Base-by-base conservation (phyloP, 1,139 yeast genomes). In the Lodderomyces elongisporus region DNA sequence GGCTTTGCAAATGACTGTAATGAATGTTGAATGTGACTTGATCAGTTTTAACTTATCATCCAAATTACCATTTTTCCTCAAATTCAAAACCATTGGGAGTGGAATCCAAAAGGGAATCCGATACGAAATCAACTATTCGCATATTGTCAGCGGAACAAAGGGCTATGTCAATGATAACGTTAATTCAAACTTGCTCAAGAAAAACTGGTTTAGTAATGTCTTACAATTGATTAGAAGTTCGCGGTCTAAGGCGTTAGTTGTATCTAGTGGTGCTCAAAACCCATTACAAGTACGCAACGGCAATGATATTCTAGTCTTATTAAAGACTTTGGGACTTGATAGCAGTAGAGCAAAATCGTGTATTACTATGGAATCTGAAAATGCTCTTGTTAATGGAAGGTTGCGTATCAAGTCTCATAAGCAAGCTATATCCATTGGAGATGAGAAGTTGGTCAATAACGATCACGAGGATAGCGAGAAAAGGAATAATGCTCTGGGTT, bases 91-190 rank as follows among this genome's bases (percentile, higher is more conserved):
- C 1, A 70, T 88, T 7, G 84, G 96, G 27, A 77, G 87, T 30
- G 96, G 94, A 1, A 70, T 85, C 13, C 82, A 81, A 14, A 74
- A 83, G 38, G 98, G 98, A 1, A 73, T 88, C 30, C 78, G 78
- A 45, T 74, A 91, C 45, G 98, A 91, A 54, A 70, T 91, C 10
- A 70, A 78, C 36, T 91, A 91, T 54, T 63, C 76, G 12, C 65
- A 76, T 29, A 60, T 80, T 22, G 58, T 75, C 17, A 51, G 62
- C 5, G 66, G 72, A 5, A 58, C 70, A 4, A 56, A 58, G 41
- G 59, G 62, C 41, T 49, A 56, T 50, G 38, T 53, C 28, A 41
- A 51, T 4, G 44, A 42, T 25, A 34, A 23, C 13, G 29, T 36
- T 5, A 47, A 39, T 33, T 50, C 42, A 4, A 48, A 44, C 15